Evolutionary conservation across 192 early-diverging fungal genomes (phyloP).

Genomic region (Haplosporangium gracile): DNA sequence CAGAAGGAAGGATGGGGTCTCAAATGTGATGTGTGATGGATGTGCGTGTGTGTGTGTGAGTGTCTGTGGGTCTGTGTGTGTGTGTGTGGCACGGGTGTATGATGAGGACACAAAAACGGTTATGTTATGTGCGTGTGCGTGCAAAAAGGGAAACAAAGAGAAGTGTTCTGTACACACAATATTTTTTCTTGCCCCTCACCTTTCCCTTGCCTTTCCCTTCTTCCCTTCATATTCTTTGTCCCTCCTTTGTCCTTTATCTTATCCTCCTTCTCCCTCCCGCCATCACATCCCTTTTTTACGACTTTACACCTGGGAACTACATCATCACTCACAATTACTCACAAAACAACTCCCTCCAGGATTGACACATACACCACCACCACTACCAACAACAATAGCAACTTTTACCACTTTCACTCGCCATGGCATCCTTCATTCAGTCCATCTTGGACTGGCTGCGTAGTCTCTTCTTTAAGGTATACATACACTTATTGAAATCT

Average conservation of each 20-base stretch:
- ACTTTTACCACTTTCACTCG: background rate
- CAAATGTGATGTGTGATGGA: too few species aligned
- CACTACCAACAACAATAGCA: too few species aligned
- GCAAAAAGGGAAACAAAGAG: too few species aligned
- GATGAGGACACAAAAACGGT: too few species aligned
- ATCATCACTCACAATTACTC: background rate
- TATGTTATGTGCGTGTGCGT: too few species aligned
- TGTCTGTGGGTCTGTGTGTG: background rate
- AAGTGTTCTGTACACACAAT: too few species aligned
- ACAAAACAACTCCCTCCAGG: background rate
- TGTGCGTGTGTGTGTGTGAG: background rate
- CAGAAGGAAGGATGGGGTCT: too few species aligned
- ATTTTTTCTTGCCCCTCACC: background rate
- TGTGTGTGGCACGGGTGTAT: background rate
- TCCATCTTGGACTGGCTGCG: conserved; percentile 78
- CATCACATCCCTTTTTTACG: background rate
- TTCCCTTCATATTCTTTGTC: background rate
- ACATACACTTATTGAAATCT: background rate
- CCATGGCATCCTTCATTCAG: conserved; percentile 70
- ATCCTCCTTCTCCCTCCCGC: background rate
- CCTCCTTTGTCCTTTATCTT: conserved; percentile 13
- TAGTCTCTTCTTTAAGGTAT: conserved; percentile 85
- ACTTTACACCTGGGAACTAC: background rate
- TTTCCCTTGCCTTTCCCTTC: background rate
- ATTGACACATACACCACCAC: background rate